A percentile compares a stretch with the other conserved stretches of the same genome.
Evolutionary conservation across 495 filamentous ascomycete genomes (phyloP).

Genomic region (Entonaema liquescens): DNA sequence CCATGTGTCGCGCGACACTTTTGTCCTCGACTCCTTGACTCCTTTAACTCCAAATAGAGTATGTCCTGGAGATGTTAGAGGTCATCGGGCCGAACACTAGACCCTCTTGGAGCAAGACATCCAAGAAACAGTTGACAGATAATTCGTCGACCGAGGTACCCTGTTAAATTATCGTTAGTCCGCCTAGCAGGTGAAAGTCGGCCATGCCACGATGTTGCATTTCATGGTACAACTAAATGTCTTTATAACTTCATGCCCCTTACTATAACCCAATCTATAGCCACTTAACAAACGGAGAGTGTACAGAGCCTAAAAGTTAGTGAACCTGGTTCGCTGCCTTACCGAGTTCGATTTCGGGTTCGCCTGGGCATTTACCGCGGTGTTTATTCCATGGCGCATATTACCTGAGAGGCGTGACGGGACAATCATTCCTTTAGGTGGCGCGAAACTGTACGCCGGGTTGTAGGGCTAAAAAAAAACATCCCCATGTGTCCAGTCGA

Average conservation of each 20-base stretch:
- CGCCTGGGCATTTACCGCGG: background rate
- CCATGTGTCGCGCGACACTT: conserved; percentile 13
- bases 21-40: conserved; percentile 16
- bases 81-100: conserved; percentile 28
- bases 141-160: conserved; percentile 2
- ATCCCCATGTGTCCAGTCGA: background rate
- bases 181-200: conserved; percentile 5
- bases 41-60: conserved; percentile 12
- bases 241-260: background rate
- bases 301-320: background rate
- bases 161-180: background rate
- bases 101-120: conserved; percentile 23
- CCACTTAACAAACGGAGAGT: conserved; percentile 3
- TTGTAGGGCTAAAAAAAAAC: background rate
- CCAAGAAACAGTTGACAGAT: background rate
- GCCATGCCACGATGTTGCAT: conserved; percentile 8
- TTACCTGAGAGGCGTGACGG: background rate
- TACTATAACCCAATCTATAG: conserved; percentile 9
- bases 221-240: background rate
- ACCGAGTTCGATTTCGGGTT: background rate
- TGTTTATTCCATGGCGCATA: background rate
- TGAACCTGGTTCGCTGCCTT: background rate
- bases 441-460: background rate
- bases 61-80: conserved; percentile 6
- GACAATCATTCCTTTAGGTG: conserved; percentile 1